These are phyloP conservation scores for Ceratocystis alfenasii DNA, from an alignment of 2,329 filamentous ascomycete genomes.

Conservation along the genomic window DNA sequence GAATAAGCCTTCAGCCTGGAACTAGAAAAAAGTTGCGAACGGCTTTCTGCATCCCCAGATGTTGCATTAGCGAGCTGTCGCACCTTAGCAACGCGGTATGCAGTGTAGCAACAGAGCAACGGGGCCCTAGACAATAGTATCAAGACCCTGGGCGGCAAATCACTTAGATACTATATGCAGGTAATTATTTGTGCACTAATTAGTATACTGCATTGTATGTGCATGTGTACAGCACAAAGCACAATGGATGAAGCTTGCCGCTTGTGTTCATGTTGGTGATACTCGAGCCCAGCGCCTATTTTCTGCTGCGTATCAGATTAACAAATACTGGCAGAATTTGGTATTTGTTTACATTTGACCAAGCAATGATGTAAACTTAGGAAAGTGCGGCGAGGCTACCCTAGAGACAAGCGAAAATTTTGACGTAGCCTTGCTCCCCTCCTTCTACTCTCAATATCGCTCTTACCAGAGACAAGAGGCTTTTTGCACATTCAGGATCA, in stretches of 20 bases:
- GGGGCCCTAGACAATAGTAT: neutral
- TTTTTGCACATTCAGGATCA: neutral
- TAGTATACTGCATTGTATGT: neutral
- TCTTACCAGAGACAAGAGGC: neutral
- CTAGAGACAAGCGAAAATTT: conserved; percentile 1
- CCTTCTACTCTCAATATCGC: neutral
- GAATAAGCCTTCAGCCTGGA: neutral
- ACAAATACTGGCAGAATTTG: no score
- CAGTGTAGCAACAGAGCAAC: conserved; percentile 6
- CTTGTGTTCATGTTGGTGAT: conserved; percentile 1
- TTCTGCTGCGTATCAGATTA: no score
- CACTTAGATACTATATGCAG: neutral
- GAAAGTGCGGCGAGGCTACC: neutral
- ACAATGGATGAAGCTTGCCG: neutral
- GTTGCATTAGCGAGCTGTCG: conserved; percentile 13
- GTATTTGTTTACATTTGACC: neutral
- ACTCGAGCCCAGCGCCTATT: neutral
- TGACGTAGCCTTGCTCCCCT: neutral
- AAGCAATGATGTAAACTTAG: neutral
- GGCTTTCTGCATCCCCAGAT: conserved; percentile 7
- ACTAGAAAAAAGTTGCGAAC: conserved; percentile 6
- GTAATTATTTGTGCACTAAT: neutral
- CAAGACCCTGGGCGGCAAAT: neutral
- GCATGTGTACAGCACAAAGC: neutral
- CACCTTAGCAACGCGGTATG: conserved; percentile 10